Evolutionary conservation across 306 rosid genomes (phyloP).

Genomic region (Datisca glomerata): DNA sequence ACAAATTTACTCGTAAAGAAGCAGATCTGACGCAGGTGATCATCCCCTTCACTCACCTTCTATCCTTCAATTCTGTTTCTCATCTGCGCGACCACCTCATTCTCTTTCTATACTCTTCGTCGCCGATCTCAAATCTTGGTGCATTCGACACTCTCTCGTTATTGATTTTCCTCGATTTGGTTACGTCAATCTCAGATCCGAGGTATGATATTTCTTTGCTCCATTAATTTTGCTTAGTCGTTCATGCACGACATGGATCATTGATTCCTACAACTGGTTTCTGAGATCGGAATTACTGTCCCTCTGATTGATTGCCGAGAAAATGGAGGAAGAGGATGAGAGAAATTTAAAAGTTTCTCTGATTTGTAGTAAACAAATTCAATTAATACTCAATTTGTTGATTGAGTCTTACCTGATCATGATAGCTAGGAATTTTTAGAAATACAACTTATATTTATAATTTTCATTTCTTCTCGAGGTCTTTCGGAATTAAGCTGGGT

Average conservation of each 20-base stretch:
- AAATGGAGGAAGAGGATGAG: not conserved
- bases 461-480: not conserved
- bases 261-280: not conserved
- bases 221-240: not conserved
- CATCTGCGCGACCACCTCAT: too few relatives aligned
- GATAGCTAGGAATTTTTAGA: not conserved
- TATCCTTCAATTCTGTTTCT: too few relatives aligned
- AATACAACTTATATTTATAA: not conserved
- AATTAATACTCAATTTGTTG: not conserved
- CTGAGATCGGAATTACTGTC: not conserved
- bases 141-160: not conserved
- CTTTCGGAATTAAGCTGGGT: not conserved
- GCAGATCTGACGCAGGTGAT: too few relatives aligned
- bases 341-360: not conserved
- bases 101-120: too few relatives aligned
- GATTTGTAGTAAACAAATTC: not conserved
- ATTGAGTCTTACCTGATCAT: not conserved
- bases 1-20: too few relatives aligned
- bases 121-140: not conserved
- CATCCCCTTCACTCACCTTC: too few relatives aligned
- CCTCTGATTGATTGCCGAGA: not conserved
- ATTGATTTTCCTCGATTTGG: not conserved
- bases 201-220: not conserved
- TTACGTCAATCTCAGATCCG: constrained; percentile 1
- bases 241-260: not conserved